A percentile compares a stretch with the other conserved stretches of the same genome.
These are phyloP conservation scores for Ogataea siamensis DNA, from an alignment of 805 yeast species.

Conservation along the genomic window DNA sequence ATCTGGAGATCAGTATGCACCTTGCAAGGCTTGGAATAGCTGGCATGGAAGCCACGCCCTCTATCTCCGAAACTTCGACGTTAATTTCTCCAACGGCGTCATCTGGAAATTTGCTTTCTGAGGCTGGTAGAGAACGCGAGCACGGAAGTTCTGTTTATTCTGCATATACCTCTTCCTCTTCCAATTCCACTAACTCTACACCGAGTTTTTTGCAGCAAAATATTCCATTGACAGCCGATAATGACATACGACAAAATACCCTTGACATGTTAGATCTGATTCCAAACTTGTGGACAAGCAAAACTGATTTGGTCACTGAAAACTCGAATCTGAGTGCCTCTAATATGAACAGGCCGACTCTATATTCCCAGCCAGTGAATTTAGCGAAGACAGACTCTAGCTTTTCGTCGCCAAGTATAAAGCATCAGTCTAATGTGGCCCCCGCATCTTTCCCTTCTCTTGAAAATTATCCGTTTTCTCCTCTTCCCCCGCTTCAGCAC, in stretches of 20 bases:
- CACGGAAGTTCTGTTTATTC: slow-evolving; percentile 1
- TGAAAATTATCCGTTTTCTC: not conserved
- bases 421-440: not conserved
- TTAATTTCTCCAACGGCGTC: slow-evolving; percentile 19
- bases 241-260: slow-evolving; percentile 3
- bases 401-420: not conserved
- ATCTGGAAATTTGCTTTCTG: slow-evolving; percentile 17
- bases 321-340: not conserved
- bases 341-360: not conserved
- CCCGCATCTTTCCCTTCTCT: not conserved
- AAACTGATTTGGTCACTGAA: not conserved
- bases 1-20: slow-evolving; percentile 11
- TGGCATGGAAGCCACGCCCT: slow-evolving; percentile 15
- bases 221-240: not conserved
- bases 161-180: slow-evolving; percentile 5
- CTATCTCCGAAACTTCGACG: slow-evolving; percentile 20
- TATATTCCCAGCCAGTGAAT: not conserved
- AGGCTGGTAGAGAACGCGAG: slow-evolving; percentile 8
- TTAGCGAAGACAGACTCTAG: not conserved
- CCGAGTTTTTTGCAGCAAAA: no score
- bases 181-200: no score
- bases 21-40: slow-evolving; percentile 13
- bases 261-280: slow-evolving; percentile 26
- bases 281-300: slow-evolving; percentile 29
- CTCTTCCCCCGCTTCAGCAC: not conserved